Evolutionary conservation across 371 early-diverging fungal species (phyloP), one percentile per base, ranked within the genome.

Genomic region (Mucor saturninus): DNA sequence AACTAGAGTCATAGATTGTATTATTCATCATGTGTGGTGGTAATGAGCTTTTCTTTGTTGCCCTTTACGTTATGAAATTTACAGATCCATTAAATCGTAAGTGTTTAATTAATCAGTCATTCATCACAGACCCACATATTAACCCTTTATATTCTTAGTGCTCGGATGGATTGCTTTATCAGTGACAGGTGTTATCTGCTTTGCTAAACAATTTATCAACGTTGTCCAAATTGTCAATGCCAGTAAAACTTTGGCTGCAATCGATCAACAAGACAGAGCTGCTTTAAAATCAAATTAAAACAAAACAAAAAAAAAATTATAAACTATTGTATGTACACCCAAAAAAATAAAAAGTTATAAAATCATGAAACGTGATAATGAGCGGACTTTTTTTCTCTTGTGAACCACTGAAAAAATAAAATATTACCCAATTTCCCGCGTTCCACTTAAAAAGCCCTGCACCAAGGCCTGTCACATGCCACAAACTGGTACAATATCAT

Each of bases 191-290:
- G 89, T 93, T 0, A 77, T 97, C 60, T 93, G 89, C 64, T 81
- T 85, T 55, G 85, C 87, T 54, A 97, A 97, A 83, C 94, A 98
- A 77, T 80, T 91, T 58, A 85, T 95, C 75, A 98, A 94, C 67
- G 87, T 93, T 50, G 85, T 98, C 43, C 98, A 98, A 83, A 88
- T 98, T 59, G 85, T 90, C 10, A 91, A 90, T 57, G 96, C 98
- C 9, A 86, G 89, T 68, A 81, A 85, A 61, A 86, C 80, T n/a
- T 81, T 96, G 63, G 95, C 94, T 11, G 75, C 73, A 15, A 71
- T 86, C 42, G 96, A 96, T 64, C 62, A 81, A 40, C 81, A 84
- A 46, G 91, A 88, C 39, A 76, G 84, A 57, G 69, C 58, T 30
- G 50, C 21, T 21, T 21, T 46, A 21, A 46, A 46, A 46, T n/a